phyloP scores from a whole-genome alignment of 2,329 filamentous ascomycete genomes.

The Diplodia seriata region DNA sequence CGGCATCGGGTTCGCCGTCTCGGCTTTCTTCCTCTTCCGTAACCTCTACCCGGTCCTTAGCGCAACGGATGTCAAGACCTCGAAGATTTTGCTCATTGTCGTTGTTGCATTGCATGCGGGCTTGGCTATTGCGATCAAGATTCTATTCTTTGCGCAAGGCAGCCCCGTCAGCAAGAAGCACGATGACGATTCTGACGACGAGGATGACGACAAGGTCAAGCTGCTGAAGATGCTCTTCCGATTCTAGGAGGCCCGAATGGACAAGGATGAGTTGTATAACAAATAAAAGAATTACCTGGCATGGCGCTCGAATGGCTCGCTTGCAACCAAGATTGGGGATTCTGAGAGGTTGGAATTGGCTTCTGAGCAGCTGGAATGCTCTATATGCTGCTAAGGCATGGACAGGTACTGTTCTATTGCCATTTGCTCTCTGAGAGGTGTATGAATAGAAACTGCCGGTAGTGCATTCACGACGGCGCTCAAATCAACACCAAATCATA shows the following conservation, averaged over 20 bases:
- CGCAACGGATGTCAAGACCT: constrained; percentile 90
- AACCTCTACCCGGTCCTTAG: constrained; percentile 76
- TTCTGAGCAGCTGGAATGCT: constrained; percentile 21
- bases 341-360: neutral
- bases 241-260: neutral
- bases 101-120: constrained; percentile 87
- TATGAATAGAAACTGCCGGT: neutral
- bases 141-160: constrained; percentile 82
- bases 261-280: neutral
- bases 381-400: neutral
- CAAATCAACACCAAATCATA: neutral
- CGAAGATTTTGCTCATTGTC: constrained; percentile 82
- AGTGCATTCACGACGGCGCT: neutral
- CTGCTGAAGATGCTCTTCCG: constrained; percentile 38
- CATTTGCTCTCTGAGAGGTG: neutral
- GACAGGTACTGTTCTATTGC: neutral
- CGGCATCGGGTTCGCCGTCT: constrained; percentile 62
- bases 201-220: constrained; percentile 37
- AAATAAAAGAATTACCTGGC: constrained; percentile 5
- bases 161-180: constrained; percentile 43
- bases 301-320: constrained; percentile 20
- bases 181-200: constrained; percentile 36
- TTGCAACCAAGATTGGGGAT: constrained; percentile 5
- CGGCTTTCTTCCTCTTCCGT: constrained; percentile 48
- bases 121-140: constrained; percentile 92